phyloP scores from a whole-genome alignment of 2,329 filamentous ascomycete genomes.

The Alternaria angustiovoidea region DNA sequence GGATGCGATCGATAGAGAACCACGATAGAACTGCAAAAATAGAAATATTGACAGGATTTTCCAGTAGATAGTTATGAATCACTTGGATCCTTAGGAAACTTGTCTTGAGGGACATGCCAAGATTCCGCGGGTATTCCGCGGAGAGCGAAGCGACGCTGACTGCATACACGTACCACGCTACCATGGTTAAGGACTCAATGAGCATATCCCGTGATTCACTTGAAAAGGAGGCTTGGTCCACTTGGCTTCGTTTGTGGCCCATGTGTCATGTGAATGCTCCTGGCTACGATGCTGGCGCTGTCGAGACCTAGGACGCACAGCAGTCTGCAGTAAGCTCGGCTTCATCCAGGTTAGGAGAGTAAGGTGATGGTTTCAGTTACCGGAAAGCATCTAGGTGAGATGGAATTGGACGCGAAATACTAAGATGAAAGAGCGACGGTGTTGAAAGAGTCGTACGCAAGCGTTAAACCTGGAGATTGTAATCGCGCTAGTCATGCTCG shows the following conservation, averaged over 20 bases:
- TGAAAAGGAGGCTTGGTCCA: no score
- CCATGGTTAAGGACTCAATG: background rate
- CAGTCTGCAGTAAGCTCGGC: background rate
- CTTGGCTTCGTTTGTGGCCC: background rate
- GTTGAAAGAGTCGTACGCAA: background rate
- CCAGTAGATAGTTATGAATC: background rate
- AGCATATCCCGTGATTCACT: background rate
- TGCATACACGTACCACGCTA: background rate
- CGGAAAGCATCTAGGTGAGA: background rate
- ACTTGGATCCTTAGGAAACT: background rate
- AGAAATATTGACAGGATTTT: background rate
- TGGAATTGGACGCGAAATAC: background rate
- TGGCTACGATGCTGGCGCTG: background rate
- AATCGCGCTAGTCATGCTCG: constrained; percentile 3
- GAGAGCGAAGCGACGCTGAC: background rate
- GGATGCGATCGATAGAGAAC: background rate
- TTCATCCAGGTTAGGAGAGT: background rate
- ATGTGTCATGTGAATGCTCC: background rate
- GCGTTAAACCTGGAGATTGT: background rate
- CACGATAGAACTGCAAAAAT: background rate
- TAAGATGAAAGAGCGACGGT: background rate
- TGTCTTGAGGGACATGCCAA: background rate
- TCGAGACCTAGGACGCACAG: background rate
- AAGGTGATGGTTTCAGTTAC: background rate
- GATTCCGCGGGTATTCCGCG: background rate